These are phyloP conservation scores for Penicillium chermesinum DNA, from an alignment of 495 filamentous ascomycete genomes.

Conservation along the genomic window DNA sequence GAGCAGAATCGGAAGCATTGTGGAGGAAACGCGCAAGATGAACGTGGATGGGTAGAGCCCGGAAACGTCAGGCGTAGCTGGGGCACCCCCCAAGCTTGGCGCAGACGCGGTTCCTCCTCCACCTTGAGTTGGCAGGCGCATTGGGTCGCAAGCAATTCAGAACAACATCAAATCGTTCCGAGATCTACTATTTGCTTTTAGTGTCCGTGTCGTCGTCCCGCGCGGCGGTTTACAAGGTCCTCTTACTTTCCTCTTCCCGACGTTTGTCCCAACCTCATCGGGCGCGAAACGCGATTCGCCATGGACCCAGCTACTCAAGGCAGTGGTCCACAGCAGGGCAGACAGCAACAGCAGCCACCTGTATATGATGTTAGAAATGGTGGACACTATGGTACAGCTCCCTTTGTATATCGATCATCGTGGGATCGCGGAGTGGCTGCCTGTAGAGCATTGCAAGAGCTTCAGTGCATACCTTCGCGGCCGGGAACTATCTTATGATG, in stretches of 20 bases:
- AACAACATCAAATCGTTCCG: not conserved
- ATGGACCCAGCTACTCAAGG: conserved; percentile 57
- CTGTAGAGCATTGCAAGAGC: not conserved
- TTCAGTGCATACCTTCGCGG: too few species aligned
- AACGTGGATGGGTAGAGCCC: conserved; percentile 3
- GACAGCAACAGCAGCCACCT: conserved; percentile 40
- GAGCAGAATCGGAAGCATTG: too few species aligned
- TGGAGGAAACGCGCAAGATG: too few species aligned
- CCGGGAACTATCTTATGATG: too few species aligned
- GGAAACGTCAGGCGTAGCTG: conserved; percentile 23
- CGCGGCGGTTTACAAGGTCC: not conserved
- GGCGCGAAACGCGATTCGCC: conserved; percentile 12
- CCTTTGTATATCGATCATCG: not conserved
- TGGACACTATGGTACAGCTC: conserved; percentile 74
- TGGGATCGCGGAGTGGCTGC: not conserved
- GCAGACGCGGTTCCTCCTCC: conserved; percentile 16
- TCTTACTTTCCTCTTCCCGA: not conserved
- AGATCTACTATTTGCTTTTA: not conserved
- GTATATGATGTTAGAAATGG: conserved; percentile 76
- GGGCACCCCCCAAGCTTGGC: conserved; percentile 15
- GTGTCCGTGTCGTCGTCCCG: not conserved
- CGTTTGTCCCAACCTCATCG: not conserved
- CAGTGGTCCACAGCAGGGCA: conserved; percentile 51
- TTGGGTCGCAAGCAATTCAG: not conserved
- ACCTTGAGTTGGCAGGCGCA: not conserved